Conservation (phyloP, 192 early-diverging fungal species). For the Coemansia sp. region DNA sequence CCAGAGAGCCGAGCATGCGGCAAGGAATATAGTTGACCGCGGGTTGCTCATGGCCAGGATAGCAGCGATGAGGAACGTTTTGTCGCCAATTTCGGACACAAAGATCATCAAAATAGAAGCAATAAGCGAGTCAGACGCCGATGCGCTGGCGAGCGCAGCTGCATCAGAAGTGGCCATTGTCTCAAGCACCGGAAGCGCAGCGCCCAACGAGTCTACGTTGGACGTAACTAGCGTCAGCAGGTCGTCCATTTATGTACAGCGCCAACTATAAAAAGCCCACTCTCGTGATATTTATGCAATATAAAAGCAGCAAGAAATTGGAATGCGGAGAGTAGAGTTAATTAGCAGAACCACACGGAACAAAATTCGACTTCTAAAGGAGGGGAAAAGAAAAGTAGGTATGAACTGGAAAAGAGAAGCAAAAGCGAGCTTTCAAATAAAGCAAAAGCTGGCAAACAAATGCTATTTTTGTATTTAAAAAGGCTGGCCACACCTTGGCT, state of each 20-base stretch:
- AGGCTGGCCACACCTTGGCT: neutral
- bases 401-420: neutral
- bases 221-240: neutral
- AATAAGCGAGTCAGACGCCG: slow-evolving; percentile 47
- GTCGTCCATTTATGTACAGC: slow-evolving; percentile 10
- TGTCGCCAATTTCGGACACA: slow-evolving; percentile 98
- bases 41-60: slow-evolving; percentile 98
- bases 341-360: neutral
- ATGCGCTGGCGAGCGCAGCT: slow-evolving; percentile 1
- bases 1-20: slow-evolving; percentile 81
- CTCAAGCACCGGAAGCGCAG: neutral
- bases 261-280: neutral
- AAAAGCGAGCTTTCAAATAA: neutral
- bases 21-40: slow-evolving; percentile 85
- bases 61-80: slow-evolving; percentile 98
- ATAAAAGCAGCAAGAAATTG: neutral
- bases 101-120: slow-evolving; percentile 83
- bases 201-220: neutral
- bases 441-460: neutral
- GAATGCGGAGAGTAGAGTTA: neutral
- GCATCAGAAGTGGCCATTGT: slow-evolving; percentile 11
- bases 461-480: slow-evolving; percentile 1
- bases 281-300: neutral
- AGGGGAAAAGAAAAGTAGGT: neutral
- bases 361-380: neutral